Evolutionary conservation across 306 rosid species (phyloP), one percentile per base, ranked within the genome.

Genomic region (Gynostemma pentaphyllum): DNA sequence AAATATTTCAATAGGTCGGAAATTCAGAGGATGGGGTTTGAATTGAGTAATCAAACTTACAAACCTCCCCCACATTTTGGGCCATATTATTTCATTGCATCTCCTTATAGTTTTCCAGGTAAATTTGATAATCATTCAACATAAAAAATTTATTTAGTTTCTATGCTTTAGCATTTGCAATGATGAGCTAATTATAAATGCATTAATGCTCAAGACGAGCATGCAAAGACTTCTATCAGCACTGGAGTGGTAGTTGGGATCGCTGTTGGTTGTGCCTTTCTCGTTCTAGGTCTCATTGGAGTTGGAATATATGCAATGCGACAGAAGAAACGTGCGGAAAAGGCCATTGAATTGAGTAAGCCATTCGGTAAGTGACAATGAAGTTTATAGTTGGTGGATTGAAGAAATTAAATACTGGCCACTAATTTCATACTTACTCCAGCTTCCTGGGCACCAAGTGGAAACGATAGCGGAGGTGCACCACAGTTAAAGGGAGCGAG

Each of bases 401-500:
- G 4, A 0, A 32, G 42, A 14, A 7, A 57, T 24, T 64, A 28
- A 44, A 69, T 23, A 73, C 36, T 69, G 45, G 63, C 67, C 45
- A 46, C 65, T 57, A 42, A 52, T 39, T n/a, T 51, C 54, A 41
- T 76, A 3, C 62, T 2, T 74, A 14, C 68, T 74, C 19, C 73
- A 92, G 96, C 96, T 69, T 88, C 99, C 9, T 92, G 99, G 99
- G 88, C 81, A 73, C 87, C 96, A 48, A 88, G 90, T 49, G 95
- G 94, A 39, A 79, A 86, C 16, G 96, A 92, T 67, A 92, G 94
- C 74, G 95, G 86, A 40, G 90, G 99, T 56, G 96, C 95, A 66
- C 96, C 99, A 19, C 99, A 92, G 51, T 83, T 92, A 53, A 92
- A 92, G 79, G 99, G 96, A 70, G 96, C 96, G 51, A 86, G 96